A percentile compares a stretch with the other conserved stretches of the same genome.
Evolutionary conservation across 2,329 filamentous ascomycete genomes (phyloP).

Genomic region (Dactylonectria macrodidyma): DNA sequence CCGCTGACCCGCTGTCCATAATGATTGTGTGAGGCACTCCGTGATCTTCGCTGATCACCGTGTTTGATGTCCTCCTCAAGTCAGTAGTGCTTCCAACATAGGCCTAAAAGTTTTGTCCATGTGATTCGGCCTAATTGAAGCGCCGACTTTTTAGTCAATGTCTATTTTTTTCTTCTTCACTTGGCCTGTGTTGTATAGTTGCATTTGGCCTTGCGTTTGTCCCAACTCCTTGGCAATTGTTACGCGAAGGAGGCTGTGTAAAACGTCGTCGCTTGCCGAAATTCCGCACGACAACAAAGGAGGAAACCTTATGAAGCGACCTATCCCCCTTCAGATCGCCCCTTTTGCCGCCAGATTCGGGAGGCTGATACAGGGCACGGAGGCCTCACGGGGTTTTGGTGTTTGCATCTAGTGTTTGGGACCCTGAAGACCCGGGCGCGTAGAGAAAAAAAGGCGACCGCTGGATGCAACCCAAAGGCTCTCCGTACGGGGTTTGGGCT

Average conservation of each 20-base stretch:
- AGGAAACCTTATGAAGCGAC: background rate
- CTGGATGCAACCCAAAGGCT: background rate
- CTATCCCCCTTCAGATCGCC: background rate
- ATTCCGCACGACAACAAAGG: no score
- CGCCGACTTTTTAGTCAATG: background rate
- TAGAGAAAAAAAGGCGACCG: background rate
- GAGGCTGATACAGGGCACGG: background rate
- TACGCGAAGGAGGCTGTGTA: conserved; percentile 3
- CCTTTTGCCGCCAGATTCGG: background rate
- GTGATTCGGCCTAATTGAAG: background rate
- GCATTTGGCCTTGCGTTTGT: no score
- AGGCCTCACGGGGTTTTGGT: conserved; percentile 2
- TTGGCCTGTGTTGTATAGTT: no score
- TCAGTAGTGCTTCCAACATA: background rate
- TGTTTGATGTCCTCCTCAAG: background rate
- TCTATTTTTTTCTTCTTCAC: no score
- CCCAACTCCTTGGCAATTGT: background rate
- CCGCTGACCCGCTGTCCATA: background rate
- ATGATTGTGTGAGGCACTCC: background rate
- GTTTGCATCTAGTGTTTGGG: background rate
- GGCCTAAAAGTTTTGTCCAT: background rate
- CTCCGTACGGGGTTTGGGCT: background rate
- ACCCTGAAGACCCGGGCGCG: background rate
- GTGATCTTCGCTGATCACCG: background rate
- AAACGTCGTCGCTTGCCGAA: background rate